phyloP scores from a whole-genome alignment of 352 stramenopile genomes.

The Phytopythium cucurbitacearum region DNA sequence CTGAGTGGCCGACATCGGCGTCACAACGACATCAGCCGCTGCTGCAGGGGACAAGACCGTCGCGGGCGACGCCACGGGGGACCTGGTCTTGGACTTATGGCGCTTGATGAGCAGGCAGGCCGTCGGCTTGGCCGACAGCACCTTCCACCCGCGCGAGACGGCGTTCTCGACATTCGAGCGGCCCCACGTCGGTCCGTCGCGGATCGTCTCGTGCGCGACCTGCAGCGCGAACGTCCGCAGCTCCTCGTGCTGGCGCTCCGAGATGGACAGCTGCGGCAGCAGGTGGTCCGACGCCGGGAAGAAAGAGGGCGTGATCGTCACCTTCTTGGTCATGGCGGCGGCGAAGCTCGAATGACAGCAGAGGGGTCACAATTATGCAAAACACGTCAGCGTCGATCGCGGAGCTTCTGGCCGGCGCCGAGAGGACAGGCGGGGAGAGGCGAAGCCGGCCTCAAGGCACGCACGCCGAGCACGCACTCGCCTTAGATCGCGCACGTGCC shows the following conservation, averaged over 20 bases:
- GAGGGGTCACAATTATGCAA: too few species aligned
- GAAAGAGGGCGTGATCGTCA: constrained; percentile 32
- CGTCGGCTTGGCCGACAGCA: constrained; percentile 34
- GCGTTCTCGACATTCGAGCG: constrained; percentile 49
- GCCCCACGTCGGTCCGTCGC: constrained; percentile 59
- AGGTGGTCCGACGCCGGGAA: constrained; percentile 55
- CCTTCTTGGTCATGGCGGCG: constrained; percentile 12
- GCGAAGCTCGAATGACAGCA: too few species aligned
- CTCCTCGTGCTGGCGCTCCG: constrained; percentile 52
- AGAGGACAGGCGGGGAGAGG: too few species aligned
- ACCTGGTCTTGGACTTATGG: constrained; percentile 15
- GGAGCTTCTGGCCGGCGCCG: too few species aligned
- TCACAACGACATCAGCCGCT: background rate
- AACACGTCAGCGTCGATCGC: too few species aligned
- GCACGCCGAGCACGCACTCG: too few species aligned
- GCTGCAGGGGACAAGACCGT: background rate
- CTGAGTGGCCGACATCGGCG: background rate
- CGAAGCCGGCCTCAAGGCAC: too few species aligned
- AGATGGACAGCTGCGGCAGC: constrained; percentile 44
- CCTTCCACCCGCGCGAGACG: constrained; percentile 47
- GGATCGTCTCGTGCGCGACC: constrained; percentile 39
- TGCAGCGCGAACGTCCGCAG: constrained; percentile 55
- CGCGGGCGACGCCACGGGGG: background rate
- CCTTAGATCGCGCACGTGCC: too few species aligned
- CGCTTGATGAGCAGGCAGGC: constrained; percentile 59